Conservation (phyloP, 495 filamentous ascomycete genomes). For the Aspergillus saccharolyticus region DNA sequence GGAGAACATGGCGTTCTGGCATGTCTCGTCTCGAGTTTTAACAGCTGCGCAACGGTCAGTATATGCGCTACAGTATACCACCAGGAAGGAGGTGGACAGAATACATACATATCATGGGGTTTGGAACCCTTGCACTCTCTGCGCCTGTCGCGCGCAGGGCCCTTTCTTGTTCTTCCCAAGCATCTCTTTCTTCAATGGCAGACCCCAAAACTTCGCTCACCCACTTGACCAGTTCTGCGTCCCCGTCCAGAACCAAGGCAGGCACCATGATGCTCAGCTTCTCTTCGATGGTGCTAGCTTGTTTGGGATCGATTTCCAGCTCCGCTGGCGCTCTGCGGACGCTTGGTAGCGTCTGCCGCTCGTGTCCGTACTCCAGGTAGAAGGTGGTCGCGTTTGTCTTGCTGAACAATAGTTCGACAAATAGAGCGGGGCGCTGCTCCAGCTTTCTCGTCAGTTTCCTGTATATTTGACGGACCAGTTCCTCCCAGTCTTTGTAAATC, state of each 20-base stretch:
- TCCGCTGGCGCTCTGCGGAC: constrained; percentile 60
- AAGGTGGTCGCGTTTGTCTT: constrained; percentile 79
- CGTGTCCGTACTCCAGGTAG: constrained; percentile 86
- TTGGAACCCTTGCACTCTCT: constrained; percentile 32
- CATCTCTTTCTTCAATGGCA: constrained; percentile 67
- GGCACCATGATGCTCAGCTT: constrained; percentile 76
- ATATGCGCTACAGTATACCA: neutral
- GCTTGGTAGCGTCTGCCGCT: constrained; percentile 64
- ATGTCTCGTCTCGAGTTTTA: constrained; percentile 61
- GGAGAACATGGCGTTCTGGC: constrained; percentile 73
- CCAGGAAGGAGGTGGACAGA: neutral
- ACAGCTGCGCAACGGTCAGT: constrained; percentile 46
- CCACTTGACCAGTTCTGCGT: constrained; percentile 74
- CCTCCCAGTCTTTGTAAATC: constrained; percentile 85
- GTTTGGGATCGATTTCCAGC: constrained; percentile 65
- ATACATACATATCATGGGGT: constrained; percentile 41
- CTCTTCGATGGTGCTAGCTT: constrained; percentile 56
- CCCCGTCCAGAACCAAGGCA: constrained; percentile 69
- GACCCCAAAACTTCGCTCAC: constrained; percentile 62
- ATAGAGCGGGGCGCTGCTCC: constrained; percentile 72
- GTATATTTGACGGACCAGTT: constrained; percentile 75
- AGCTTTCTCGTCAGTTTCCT: constrained; percentile 73
- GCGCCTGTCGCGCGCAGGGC: constrained; percentile 46
- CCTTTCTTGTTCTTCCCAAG: constrained; percentile 69
- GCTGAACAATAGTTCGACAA: constrained; percentile 88